phyloP scores from a whole-genome alignment of 2,329 filamentous ascomycete genomes.

The Sporothrix humicola region DNA sequence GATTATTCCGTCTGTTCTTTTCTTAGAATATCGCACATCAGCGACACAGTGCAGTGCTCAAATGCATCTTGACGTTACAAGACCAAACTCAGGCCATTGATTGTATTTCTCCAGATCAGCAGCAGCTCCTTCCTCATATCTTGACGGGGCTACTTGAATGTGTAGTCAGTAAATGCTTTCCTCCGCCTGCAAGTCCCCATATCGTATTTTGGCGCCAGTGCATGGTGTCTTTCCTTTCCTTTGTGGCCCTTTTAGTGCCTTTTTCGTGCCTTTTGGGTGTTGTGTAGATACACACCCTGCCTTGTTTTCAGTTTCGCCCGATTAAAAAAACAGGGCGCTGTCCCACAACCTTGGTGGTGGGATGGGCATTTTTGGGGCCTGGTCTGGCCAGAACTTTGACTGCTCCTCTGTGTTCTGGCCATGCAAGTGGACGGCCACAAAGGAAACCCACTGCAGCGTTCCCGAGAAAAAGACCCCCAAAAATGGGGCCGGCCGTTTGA shows the following conservation, averaged over 20 bases:
- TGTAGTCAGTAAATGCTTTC: not conserved
- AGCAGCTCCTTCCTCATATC: not conserved
- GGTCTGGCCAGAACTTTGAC: not conserved
- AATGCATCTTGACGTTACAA: too few species aligned
- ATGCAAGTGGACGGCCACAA: not conserved
- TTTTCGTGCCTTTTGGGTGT: not conserved
- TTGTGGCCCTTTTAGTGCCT: not conserved
- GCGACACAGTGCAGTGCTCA: too few species aligned
- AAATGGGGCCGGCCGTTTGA: slow-evolving; percentile 13
- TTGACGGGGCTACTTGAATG: not conserved
- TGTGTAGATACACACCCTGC: not conserved
- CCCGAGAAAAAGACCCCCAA: not conserved
- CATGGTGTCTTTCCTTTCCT: not conserved
- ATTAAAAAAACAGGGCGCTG: slow-evolving; percentile 17
- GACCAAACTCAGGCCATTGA: too few species aligned
- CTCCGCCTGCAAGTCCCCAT: slow-evolving; percentile 4
- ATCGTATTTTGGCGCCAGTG: not conserved
- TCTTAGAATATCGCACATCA: not conserved
- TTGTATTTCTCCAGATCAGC: not conserved
- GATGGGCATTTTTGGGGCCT: slow-evolving; percentile 7
- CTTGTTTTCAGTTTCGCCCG: not conserved
- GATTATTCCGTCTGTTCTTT: not conserved
- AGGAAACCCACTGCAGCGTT: not conserved
- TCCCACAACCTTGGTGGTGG: slow-evolving; percentile 31
- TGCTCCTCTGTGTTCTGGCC: not conserved